Percentiles rank a stretch among this genome's conserved stretches.
Conservation (phyloP, 2,329 filamentous ascomycete genomes). For the Paraconiothyrium brasiliense region DNA sequence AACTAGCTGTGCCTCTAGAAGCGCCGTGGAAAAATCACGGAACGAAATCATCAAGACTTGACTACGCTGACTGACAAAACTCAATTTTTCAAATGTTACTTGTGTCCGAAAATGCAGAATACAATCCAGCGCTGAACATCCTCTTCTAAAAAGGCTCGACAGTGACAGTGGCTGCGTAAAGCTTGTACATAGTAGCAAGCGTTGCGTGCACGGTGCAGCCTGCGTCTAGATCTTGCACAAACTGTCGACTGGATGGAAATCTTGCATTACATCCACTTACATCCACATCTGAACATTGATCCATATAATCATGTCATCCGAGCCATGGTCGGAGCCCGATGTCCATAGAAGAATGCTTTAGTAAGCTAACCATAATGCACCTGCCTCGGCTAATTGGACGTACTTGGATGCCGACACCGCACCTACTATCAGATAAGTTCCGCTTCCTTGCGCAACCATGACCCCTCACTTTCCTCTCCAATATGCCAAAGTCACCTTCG, state of each 20-base stretch:
- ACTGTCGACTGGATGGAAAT: not conserved
- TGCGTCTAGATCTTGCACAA: not conserved
- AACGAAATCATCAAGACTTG: too few relatives aligned
- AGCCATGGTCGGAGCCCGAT: slow-evolving; percentile 1
- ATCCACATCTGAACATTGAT: not conserved
- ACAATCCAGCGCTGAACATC: not conserved
- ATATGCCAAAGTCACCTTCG: slow-evolving; percentile 15
- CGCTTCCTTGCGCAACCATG: slow-evolving; percentile 14
- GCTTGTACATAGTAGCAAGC: not conserved
- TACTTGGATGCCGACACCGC: slow-evolving; percentile 12
- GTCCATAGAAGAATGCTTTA: slow-evolving; percentile 4
- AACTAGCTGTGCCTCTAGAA: too few relatives aligned
- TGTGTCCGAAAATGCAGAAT: not conserved
- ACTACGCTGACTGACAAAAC: too few relatives aligned
- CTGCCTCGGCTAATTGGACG: slow-evolving; percentile 18
- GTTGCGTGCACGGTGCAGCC: not conserved
- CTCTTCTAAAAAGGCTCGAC: not conserved
- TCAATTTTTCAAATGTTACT: not conserved
- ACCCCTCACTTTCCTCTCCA: slow-evolving; percentile 5
- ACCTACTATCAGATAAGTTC: slow-evolving; percentile 44
- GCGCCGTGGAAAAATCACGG: too few relatives aligned
- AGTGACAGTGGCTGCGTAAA: not conserved
- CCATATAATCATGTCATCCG: not conserved
- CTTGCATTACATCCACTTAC: not conserved
- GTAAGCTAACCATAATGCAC: slow-evolving; percentile 12